Evolutionary conservation across 768 basidiomycete species (phyloP).

Genomic region (Thelephora aurantiotincta): DNA sequence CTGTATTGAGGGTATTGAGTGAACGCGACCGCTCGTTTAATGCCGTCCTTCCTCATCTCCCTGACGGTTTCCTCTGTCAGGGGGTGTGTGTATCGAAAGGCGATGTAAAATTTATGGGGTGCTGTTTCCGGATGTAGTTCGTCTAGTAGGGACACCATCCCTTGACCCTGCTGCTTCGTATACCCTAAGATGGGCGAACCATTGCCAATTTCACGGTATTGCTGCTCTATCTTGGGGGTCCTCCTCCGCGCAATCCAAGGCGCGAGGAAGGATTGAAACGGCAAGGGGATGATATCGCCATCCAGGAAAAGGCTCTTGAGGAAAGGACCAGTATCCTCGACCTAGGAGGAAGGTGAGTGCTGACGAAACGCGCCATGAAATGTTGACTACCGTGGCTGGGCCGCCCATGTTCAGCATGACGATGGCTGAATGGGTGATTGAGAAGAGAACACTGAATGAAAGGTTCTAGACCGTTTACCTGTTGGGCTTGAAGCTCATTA

Average conservation of each 20-base stretch:
- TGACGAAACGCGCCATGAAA: neutral
- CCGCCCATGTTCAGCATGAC: constrained; percentile 99
- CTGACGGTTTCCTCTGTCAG: constrained; percentile 71
- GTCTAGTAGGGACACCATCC: constrained; percentile 83
- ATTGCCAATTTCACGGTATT: constrained; percentile 90
- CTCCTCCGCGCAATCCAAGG: constrained; percentile 81
- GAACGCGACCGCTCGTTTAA: constrained; percentile 87
- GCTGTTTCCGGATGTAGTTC: constrained; percentile 89
- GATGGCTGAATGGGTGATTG: constrained; percentile 34
- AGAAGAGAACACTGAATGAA: neutral
- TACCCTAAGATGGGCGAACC: constrained; percentile 92
- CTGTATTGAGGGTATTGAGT: constrained; percentile 98
- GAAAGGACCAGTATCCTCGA: constrained; percentile 86
- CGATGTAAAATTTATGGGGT: constrained; percentile 92
- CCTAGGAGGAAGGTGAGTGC: constrained; percentile 27
- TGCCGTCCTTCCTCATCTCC: constrained; percentile 83
- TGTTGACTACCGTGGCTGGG: constrained; percentile 62
- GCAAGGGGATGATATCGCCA: constrained; percentile 88
- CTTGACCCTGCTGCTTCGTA: constrained; percentile 77
- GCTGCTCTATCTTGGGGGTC: constrained; percentile 86
- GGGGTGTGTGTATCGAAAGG: constrained; percentile 88
- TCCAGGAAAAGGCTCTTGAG: constrained; percentile 85
- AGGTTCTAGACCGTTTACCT: constrained; percentile 23
- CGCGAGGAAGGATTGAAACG: constrained; percentile 79
- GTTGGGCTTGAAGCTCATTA: constrained; percentile 32